Percentiles rank a stretch among this genome's conserved stretches.
These are phyloP conservation scores for Galerina marginata DNA, from an alignment of 768 basidiomycete species.

Conservation along the genomic window DNA sequence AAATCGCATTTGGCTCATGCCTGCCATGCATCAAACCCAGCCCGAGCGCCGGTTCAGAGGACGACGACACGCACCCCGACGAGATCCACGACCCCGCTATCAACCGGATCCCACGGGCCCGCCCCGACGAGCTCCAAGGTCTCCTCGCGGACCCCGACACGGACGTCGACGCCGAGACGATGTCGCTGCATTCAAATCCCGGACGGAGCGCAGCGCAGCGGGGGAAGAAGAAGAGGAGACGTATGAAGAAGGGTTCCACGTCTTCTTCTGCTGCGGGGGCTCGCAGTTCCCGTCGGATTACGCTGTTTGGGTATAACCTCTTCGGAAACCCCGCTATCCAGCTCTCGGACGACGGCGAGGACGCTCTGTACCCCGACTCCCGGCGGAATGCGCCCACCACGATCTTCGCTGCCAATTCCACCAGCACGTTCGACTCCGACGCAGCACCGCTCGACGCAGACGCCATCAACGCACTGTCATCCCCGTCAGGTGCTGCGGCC, in stretches of 20 bases:
- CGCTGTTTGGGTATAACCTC: conserved; percentile 68
- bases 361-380: conserved; percentile 26
- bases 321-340: conserved; percentile 66
- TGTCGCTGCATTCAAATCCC: conserved; percentile 71
- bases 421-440: conserved; percentile 67
- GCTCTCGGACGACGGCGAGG: conserved; percentile 61
- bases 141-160: conserved; percentile 42
- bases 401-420: conserved; percentile 26
- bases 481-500: conserved; percentile 40
- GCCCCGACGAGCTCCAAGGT: conserved; percentile 45
- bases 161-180: conserved; percentile 63
- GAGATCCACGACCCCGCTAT: conserved; percentile 34
- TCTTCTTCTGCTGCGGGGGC: conserved; percentile 7
- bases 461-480: conserved; percentile 57
- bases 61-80: conserved; percentile 11
- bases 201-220: conserved; percentile 33
- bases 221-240: conserved; percentile 31
- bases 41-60: conserved; percentile 18
- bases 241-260: conserved; percentile 32
- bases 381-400: conserved; percentile 8
- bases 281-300: conserved; percentile 36
- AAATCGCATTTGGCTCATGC: conserved; percentile 64
- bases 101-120: conserved; percentile 41
- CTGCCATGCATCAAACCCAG: conserved; percentile 55
- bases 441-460: conserved; percentile 68